A percentile compares a stretch with the other conserved stretches of the same genome.
These are phyloP conservation scores for Litchi chinensis DNA, from an alignment of 345 rosid genomes.

Conservation along the genomic window DNA sequence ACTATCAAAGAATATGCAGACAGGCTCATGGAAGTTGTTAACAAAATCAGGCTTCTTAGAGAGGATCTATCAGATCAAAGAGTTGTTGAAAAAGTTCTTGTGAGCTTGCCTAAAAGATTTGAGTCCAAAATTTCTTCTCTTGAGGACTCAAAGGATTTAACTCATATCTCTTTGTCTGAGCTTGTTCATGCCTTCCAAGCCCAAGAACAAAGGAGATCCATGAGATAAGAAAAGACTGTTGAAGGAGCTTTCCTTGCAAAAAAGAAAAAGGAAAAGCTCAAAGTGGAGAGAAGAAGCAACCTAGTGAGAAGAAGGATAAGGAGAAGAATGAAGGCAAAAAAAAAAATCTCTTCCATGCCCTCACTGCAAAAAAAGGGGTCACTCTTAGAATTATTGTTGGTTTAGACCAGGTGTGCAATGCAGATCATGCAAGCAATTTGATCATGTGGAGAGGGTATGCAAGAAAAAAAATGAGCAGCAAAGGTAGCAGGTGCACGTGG, in stretches of 20 bases:
- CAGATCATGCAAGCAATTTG: too few relatives aligned
- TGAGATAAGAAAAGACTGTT: background rate
- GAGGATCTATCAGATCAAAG: too few relatives aligned
- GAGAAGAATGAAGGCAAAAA: background rate
- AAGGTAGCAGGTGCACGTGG: background rate
- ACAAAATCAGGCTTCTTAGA: too few relatives aligned
- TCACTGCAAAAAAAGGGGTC: too few relatives aligned
- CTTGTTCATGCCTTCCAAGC: background rate
- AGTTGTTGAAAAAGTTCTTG: too few relatives aligned
- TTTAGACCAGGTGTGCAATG: too few relatives aligned
- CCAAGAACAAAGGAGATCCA: too few relatives aligned
- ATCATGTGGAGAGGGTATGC: too few relatives aligned
- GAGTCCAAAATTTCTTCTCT: background rate
- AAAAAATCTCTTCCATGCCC: background rate
- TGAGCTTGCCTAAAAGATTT: slow-evolving; percentile 2
- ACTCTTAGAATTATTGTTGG: too few relatives aligned
- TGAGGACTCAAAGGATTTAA: background rate
- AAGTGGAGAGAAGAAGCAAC: background rate
- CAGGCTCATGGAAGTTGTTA: too few relatives aligned
- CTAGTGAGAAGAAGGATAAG: background rate
- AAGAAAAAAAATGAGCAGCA: background rate
- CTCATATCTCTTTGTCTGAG: too few relatives aligned
- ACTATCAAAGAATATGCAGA: too few relatives aligned
- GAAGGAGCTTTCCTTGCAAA: background rate
- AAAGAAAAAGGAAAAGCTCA: background rate